Evolutionary conservation across 2,329 filamentous ascomycete genomes (phyloP).

Genomic region (Ascocoryne sarcoides): DNA sequence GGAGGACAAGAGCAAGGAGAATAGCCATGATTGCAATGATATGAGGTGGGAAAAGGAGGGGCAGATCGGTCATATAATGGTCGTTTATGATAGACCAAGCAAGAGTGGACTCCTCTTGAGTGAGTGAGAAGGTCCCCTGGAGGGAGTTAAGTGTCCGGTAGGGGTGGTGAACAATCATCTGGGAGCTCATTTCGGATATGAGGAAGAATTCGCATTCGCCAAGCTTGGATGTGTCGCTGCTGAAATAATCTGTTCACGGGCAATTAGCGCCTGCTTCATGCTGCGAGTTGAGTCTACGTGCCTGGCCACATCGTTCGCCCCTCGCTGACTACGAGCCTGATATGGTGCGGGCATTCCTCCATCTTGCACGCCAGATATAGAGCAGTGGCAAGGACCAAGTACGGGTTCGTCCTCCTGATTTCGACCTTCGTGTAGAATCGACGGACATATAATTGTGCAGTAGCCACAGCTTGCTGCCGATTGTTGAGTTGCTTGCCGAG

Average conservation of each 20-base stretch:
- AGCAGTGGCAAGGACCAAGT: conserved; percentile 84
- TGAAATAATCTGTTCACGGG: conserved; percentile 44
- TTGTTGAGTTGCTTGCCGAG: conserved; percentile 77
- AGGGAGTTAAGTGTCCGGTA: conserved; percentile 59
- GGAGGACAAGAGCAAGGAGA: conserved; percentile 58
- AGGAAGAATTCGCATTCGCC: conserved; percentile 69
- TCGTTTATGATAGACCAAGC: conserved; percentile 68
- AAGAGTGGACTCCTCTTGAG: conserved; percentile 53
- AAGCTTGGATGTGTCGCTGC: conserved; percentile 57
- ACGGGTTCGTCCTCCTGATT: conserved; percentile 86
- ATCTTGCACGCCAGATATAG: conserved; percentile 96
- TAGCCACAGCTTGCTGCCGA: conserved; percentile 86
- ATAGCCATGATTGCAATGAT: conserved; percentile 62
- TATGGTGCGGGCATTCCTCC: conserved; percentile 95
- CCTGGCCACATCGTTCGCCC: conserved; percentile 76
- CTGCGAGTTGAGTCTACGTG: conserved; percentile 28
- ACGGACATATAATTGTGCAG: conserved; percentile 89
- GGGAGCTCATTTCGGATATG: conserved; percentile 66
- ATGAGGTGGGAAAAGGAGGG: conserved; percentile 59
- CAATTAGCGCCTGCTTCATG: neutral
- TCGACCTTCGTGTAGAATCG: conserved; percentile 89
- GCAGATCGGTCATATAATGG: conserved; percentile 63
- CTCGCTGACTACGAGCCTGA: conserved; percentile 80
- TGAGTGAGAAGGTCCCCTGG: conserved; percentile 50
- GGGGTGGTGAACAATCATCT: conserved; percentile 65